Base-by-base conservation (phyloP, 1,284 basidiomycete genomes). In the Cryptococcus jaspeensis region DNA sequence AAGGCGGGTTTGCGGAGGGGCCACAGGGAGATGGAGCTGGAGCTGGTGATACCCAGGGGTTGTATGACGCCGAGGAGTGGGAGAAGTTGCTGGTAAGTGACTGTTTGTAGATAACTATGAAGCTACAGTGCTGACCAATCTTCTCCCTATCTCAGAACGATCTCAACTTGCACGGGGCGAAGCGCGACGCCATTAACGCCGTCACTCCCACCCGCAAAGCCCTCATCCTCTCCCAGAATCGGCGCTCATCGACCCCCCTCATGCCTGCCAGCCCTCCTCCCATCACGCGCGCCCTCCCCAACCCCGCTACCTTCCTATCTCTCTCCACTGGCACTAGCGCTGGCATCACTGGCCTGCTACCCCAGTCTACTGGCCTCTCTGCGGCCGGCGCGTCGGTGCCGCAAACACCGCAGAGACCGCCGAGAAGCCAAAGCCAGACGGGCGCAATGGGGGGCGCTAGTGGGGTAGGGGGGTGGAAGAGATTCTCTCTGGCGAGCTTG, bases 401-500 rank as follows among this genome's bases (percentile, higher is more conserved):
- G 7, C 77, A 80, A 12, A 58, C 56, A 3, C 56, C 56, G 2
- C 35, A 42, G 15, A 45, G 42, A 36, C 42, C 25, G 5, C 64
- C 86, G 11, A 32, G 28, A 32, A 72, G 87, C 9, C 85, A 84
- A 48, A 83, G 80, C 47, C 81, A 85, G 28, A 42, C 5, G 38
- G 25, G 16, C 43, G 43, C 42, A 43, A 32, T 9, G 82, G 84
- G 48, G 85, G 41, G 16, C 16, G 41, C 2, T 18, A 43, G 41
- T 11, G 86, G 60, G 77, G 80, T 37, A 61, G 18, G 36, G 63
- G 80, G 84, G 15, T 76, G 90, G 55, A 87, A 85, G 59, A 83
- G 89, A 20, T 84, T 92, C 60, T 91, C 90, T 2, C 81, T 89
- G 1, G 77, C 83, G 6, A 84, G 84, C 18, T 87, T 89, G 82